Evolutionary conservation across 2,329 filamentous ascomycete species (phyloP).

Genomic region (Penicillium olsonii): DNA sequence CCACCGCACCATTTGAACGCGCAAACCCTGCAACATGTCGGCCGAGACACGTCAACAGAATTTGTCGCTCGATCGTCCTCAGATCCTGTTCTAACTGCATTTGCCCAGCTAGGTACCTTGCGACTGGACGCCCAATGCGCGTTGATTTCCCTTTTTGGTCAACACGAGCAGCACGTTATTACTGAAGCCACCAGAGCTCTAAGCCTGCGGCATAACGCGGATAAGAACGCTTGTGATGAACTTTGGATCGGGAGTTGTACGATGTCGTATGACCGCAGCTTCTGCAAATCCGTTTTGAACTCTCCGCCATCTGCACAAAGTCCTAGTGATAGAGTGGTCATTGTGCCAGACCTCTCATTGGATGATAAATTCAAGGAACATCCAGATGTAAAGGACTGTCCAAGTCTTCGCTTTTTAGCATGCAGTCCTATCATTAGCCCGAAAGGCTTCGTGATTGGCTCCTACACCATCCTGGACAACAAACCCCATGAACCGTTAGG

Average conservation of each 20-base stretch:
- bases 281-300: slow-evolving; percentile 9
- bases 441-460: slow-evolving; percentile 57
- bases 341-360: slow-evolving; percentile 35
- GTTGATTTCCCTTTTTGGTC: slow-evolving; percentile 31
- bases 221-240: slow-evolving; percentile 4
- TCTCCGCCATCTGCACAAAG: background rate
- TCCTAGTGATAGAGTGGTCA: slow-evolving; percentile 1
- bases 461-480: slow-evolving; percentile 59
- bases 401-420: slow-evolving; percentile 50
- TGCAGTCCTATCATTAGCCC: slow-evolving; percentile 60
- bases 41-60: background rate
- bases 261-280: slow-evolving; percentile 16
- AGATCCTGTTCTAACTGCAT: slow-evolving; percentile 25
- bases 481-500: slow-evolving; percentile 51
- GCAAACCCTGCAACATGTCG: slow-evolving; percentile 5
- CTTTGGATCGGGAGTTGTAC: slow-evolving; percentile 20
- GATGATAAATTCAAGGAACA: slow-evolving; percentile 34
- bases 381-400: slow-evolving; percentile 27
- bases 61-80: slow-evolving; percentile 5
- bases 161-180: slow-evolving; percentile 25
- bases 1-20: slow-evolving; percentile 4
- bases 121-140: slow-evolving; percentile 23
- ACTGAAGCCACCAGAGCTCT: slow-evolving; percentile 29
- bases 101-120: slow-evolving; percentile 30
- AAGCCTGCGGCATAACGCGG: slow-evolving; percentile 12